These are phyloP conservation scores for Fonsecaea monophora DNA, from an alignment of 2,329 filamentous ascomycete genomes.

Conservation along the genomic window DNA sequence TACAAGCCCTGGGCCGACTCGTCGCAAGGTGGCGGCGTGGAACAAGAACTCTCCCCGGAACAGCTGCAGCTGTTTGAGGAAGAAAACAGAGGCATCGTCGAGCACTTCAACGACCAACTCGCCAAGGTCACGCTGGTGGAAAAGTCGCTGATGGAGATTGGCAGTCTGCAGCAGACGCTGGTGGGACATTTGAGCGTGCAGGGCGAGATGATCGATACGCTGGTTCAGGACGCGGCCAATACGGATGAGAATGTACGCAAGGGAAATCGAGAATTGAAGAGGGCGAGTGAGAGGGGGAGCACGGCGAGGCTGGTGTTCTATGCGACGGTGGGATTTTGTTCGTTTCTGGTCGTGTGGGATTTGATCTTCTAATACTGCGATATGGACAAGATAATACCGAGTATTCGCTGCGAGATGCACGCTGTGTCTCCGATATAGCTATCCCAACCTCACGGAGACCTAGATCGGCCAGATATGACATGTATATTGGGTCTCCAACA, in stretches of 20 bases:
- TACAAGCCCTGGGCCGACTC: slow-evolving; percentile 39
- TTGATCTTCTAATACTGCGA: slow-evolving; percentile 61
- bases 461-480: neutral
- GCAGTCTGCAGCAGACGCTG: slow-evolving; percentile 87
- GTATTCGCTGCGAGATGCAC: too few species aligned
- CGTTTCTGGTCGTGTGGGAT: slow-evolving; percentile 79
- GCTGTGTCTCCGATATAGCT: too few species aligned
- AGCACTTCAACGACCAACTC: slow-evolving; percentile 91
- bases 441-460: neutral
- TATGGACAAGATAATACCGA: neutral
- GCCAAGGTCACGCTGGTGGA: slow-evolving; percentile 94
- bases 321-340: slow-evolving; percentile 76
- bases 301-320: slow-evolving; percentile 80
- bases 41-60: slow-evolving; percentile 72
- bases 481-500: neutral
- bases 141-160: slow-evolving; percentile 88
- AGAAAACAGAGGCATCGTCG: slow-evolving; percentile 90
- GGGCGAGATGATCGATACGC: slow-evolving; percentile 84
- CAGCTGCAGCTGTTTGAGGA: slow-evolving; percentile 92
- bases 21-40: slow-evolving; percentile 44
- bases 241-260: slow-evolving; percentile 86
- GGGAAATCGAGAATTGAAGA: slow-evolving; percentile 90
- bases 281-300: slow-evolving; percentile 74
- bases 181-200: slow-evolving; percentile 85
- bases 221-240: slow-evolving; percentile 80